A percentile compares a stretch with the other conserved stretches of the same genome.
phyloP scores from a whole-genome alignment of 1,284 basidiomycete genomes.

The Cutaneotrichosporon cutaneum region DNA sequence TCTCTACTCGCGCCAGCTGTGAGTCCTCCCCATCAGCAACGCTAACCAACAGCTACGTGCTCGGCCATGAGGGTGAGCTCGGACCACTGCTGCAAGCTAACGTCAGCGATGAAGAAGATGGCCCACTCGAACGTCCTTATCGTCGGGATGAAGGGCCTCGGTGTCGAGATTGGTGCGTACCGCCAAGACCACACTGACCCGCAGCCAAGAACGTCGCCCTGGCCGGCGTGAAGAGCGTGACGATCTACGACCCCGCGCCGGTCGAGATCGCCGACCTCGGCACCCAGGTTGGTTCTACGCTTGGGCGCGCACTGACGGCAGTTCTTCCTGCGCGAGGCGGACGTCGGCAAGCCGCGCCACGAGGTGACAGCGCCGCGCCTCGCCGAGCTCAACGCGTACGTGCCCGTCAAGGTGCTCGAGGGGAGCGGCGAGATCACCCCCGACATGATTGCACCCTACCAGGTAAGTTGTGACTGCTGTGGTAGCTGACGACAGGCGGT shows the following conservation, averaged over 20 bases:
- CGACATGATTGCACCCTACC: conserved; percentile 80
- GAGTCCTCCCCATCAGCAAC: background rate
- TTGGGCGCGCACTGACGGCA: conserved; percentile 48
- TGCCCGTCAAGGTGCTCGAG: conserved; percentile 82
- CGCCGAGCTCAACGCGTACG: conserved; percentile 94
- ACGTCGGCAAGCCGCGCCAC: conserved; percentile 84
- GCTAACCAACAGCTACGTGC: conserved; percentile 69
- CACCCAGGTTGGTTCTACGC: conserved; percentile 67
- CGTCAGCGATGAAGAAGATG: conserved; percentile 97
- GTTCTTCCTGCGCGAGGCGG: conserved; percentile 91
- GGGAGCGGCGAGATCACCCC: conserved; percentile 70
- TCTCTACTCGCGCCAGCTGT: conserved; percentile 94
- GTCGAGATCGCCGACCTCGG: conserved; percentile 85
- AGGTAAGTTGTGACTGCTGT: conserved; percentile 58
- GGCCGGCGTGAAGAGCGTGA: conserved; percentile 97
- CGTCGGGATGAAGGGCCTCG: conserved; percentile 88
- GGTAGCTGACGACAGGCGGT: conserved; percentile 63
- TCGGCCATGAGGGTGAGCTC: conserved; percentile 84
- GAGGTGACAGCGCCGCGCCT: conserved; percentile 83
- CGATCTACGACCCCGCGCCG: conserved; percentile 89
- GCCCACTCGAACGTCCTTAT: conserved; percentile 93
- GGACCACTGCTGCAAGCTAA: background rate
- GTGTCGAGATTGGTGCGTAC: conserved; percentile 84
- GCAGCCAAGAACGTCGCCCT: conserved; percentile 95
- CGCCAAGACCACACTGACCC: conserved; percentile 5